Conservation (phyloP, 2,329 filamentous ascomycete genomes). For the Penicillium sclerotigenum region DNA sequence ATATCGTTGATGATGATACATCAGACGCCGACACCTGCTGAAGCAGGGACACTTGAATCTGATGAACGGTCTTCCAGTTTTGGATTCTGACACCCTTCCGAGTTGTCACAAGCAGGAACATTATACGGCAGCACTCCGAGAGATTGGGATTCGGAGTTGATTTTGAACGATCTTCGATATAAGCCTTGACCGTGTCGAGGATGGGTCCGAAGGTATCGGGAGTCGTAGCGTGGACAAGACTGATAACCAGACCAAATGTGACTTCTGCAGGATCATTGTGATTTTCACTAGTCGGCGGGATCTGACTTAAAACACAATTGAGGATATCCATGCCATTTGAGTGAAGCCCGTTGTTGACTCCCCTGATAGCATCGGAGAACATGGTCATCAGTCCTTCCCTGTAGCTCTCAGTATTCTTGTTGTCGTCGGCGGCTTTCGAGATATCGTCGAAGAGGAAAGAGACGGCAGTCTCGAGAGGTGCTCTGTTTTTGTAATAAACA, state of each 20-base stretch:
- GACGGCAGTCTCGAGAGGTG: conserved; percentile 67
- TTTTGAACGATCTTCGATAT: conserved; percentile 35
- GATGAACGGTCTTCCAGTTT: conserved; percentile 67
- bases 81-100: conserved; percentile 72
- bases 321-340: conserved; percentile 56
- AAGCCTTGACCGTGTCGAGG: conserved; percentile 59
- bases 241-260: conserved; percentile 72
- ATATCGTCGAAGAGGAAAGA: conserved; percentile 70
- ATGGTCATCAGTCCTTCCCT: conserved; percentile 87
- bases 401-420: conserved; percentile 56
- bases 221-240: conserved; percentile 77
- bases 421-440: conserved; percentile 31
- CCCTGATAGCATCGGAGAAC: conserved; percentile 76
- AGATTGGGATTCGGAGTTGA: conserved; percentile 42
- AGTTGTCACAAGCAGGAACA: conserved; percentile 69
- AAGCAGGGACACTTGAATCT: conserved; percentile 54
- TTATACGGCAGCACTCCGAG: conserved; percentile 37
- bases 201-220: conserved; percentile 69
- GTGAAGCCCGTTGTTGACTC: conserved; percentile 57
- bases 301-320: conserved; percentile 47
- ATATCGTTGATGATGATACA: conserved; percentile 27
- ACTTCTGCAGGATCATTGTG: conserved; percentile 50
- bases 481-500: conserved; percentile 67
- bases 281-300: conserved; percentile 29
- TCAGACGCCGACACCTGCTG: conserved; percentile 33